Conservation (phyloP, 1,284 basidiomycete genomes). For the Tylopilus sp. region DNA sequence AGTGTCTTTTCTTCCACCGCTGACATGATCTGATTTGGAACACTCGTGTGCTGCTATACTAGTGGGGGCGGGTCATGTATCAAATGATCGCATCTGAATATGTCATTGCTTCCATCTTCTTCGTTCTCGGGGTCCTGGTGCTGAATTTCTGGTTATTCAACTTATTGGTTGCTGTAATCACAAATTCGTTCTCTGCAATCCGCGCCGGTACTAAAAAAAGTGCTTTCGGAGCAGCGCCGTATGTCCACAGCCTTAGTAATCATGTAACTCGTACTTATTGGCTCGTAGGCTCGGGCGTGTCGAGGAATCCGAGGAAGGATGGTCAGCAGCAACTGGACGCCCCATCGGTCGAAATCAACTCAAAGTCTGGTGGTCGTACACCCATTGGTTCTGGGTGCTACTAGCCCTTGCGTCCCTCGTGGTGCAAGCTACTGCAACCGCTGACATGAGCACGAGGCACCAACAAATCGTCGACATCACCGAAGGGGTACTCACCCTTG, state of each 20-base stretch:
- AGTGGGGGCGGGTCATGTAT: conserved; percentile 87
- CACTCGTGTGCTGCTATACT: background rate
- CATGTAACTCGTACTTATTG: background rate
- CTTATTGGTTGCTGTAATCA: conserved; percentile 93
- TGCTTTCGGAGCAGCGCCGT: conserved; percentile 84
- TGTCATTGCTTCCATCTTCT: conserved; percentile 83
- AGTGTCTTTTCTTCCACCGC: conserved; percentile 24
- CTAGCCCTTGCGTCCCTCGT: conserved; percentile 70
- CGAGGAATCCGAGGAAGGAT: conserved; percentile 45
- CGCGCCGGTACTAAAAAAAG: conserved; percentile 85
- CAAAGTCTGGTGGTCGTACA: conserved; percentile 55
- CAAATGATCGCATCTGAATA: conserved; percentile 88
- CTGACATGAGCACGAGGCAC: conserved; percentile 47
- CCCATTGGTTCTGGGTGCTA: conserved; percentile 72
- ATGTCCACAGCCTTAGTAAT: conserved; percentile 17
- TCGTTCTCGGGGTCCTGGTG: conserved; percentile 78
- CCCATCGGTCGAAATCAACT: conserved; percentile 44
- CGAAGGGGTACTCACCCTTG: conserved; percentile 77
- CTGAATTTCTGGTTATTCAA: conserved; percentile 95
- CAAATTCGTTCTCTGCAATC: conserved; percentile 90
- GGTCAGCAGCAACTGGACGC: conserved; percentile 46
- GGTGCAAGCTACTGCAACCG: conserved; percentile 73
- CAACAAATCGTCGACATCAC: conserved; percentile 53
- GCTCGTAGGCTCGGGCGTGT: conserved; percentile 41
- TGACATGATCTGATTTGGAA: background rate